These are phyloP conservation scores for Talaromyces adpressus DNA, from an alignment of 495 filamentous ascomycete genomes.

Conservation along the genomic window DNA sequence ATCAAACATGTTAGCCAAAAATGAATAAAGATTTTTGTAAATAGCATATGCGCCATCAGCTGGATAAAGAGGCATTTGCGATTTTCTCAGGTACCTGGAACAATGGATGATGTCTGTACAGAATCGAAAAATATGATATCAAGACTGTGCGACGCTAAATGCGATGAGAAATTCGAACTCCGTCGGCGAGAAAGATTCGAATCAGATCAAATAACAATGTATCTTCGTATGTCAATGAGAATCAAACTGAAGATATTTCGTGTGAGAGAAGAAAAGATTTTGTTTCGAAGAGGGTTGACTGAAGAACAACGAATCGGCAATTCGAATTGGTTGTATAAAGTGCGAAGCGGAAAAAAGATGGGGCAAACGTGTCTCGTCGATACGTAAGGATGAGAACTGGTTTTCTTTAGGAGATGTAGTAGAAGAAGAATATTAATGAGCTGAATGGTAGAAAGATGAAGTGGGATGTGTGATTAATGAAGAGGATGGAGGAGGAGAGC, in stretches of 20 bases:
- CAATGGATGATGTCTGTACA: neutral
- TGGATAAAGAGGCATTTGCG: neutral
- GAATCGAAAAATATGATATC: neutral
- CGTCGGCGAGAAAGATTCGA: neutral
- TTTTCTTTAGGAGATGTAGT: neutral
- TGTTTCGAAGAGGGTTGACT: neutral
- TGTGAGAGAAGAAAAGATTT: neutral
- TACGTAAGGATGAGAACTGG: neutral
- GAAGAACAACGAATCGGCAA: constrained; percentile 2
- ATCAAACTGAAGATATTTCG: neutral
- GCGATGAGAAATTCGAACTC: neutral
- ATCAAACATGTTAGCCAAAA: neutral
- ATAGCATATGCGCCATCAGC: neutral
- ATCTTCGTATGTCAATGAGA: neutral
- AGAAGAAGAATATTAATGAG: constrained; percentile 3
- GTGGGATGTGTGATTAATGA: constrained; percentile 10
- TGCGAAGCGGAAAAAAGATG: constrained; percentile 13
- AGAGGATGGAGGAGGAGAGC: constrained; percentile 7
- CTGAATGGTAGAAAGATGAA: neutral
- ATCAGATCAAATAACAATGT: neutral
- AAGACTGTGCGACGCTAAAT: constrained; percentile 4
- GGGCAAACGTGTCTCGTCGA: constrained; percentile 7
- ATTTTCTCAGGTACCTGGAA: neutral
- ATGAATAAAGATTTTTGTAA: neutral
- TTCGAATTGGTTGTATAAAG: constrained; percentile 8